Conservation (phyloP, 495 filamentous ascomycete genomes). For the Bombardia bombarda region DNA sequence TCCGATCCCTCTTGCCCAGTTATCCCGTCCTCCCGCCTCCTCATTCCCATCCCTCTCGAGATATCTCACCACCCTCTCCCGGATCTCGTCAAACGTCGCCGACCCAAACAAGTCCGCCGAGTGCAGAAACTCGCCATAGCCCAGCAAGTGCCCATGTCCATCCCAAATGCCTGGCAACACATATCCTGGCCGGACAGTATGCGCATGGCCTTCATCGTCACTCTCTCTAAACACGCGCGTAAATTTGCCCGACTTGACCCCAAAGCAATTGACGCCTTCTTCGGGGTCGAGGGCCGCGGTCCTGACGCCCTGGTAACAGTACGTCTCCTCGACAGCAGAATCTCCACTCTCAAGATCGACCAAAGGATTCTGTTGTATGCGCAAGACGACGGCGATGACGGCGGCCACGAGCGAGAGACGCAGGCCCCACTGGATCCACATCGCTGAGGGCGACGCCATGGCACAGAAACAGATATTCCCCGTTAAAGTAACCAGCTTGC, state of each 20-base stretch:
- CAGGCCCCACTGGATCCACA: slow-evolving; percentile 7
- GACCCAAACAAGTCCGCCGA: slow-evolving; percentile 52
- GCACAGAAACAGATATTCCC: too few relatives aligned
- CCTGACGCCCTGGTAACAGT: slow-evolving; percentile 34
- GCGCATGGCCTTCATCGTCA: not conserved
- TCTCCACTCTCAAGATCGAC: too few relatives aligned
- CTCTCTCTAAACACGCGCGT: slow-evolving; percentile 25
- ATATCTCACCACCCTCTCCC: slow-evolving; percentile 37
- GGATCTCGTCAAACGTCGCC: slow-evolving; percentile 40
- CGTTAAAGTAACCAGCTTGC: too few relatives aligned
- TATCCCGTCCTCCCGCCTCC: slow-evolving; percentile 31
- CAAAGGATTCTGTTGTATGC: not conserved
- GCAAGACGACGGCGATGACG: slow-evolving; percentile 11
- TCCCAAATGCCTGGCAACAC: slow-evolving; percentile 58
- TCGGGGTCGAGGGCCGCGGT: slow-evolving; percentile 15
- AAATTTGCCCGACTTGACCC: slow-evolving; percentile 27
- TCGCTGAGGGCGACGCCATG: too few relatives aligned
- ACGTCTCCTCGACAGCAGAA: not conserved
- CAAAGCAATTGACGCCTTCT: slow-evolving; percentile 32
- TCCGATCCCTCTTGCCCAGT: slow-evolving; percentile 53
- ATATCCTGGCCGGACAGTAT: slow-evolving; percentile 20
- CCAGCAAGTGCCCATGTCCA: slow-evolving; percentile 54
- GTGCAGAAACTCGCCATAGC: slow-evolving; percentile 57
- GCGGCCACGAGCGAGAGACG: slow-evolving; percentile 14
- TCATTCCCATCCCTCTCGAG: slow-evolving; percentile 29